Base-by-base conservation (phyloP, 352 stramenopile genomes). In the Plasmopara halstedii region DNA sequence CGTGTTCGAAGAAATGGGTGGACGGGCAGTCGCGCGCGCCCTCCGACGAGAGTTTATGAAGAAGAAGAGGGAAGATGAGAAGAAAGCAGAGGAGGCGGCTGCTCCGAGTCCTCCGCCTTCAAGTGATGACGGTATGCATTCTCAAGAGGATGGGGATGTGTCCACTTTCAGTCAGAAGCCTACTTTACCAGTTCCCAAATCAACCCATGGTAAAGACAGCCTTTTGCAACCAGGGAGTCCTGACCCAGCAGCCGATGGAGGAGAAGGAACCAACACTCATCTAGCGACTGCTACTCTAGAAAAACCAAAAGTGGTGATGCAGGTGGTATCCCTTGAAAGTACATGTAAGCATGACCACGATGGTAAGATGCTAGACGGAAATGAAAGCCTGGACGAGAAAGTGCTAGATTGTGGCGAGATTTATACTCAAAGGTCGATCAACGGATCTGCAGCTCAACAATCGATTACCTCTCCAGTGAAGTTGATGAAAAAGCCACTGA, bases 1-100 rank as follows among this genome's bases (percentile, higher is more conserved):
- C 49, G 79, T 94, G 2, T 94, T 94, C 46, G 81, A 92, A 56
- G 81, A 91, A 10, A 74, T 94, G 62, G 83, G 83, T n/a, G 83
- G 81, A 6, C 68, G 79, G 11, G 45, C 58, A 34, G 60, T 67
- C 1, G 83, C 81, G 2, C 80, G 82, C 6, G 65, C 60, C 8
- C 18, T 65, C 13, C 81, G 83, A 50, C 72, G 77, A 45, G 82
- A 94, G 32, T 76, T 78, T 37, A 72, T 92, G 50, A 87, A 83
- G 37, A 88, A 88, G 58, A 94, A 90, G 55, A 92, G 90, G 31
- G 81, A 91, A 27, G 79, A 94, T 19, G 83, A 88, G 44, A 77
- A 83, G 38, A 75, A 78, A 7, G 63, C 62, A 7, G 75, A 84
- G 31, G 53, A 57, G 17, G 60, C 62, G 23, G 60, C 51, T 15